Evolutionary conservation across 73 alveolate species (phyloP), one percentile per base, ranked within the genome.

Genomic region (Paramecium pentaurelia): DNA sequence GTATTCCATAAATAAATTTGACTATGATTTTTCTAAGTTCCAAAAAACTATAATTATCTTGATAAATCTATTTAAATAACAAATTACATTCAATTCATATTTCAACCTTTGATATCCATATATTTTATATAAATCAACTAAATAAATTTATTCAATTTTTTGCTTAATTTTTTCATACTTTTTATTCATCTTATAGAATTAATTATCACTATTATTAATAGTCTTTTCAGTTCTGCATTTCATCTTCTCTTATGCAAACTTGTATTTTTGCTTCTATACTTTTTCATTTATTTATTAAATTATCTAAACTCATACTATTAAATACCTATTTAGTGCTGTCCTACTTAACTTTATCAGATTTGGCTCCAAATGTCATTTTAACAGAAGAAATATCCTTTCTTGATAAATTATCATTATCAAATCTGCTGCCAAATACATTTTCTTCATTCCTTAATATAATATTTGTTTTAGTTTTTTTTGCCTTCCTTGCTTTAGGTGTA

Each of bases 61-160:
- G 84, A 64, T 64, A 64, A 27, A 64, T 64, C 84, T 64, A 64
- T 64, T 64, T 64, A 64, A 64, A 34, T 32, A 64, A 64, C 1
- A 64, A 64, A 64, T 64, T 64, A 64, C 84, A 64, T 64, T 64
- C 84, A 64, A 8, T 64, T 64, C 84, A 27, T 64, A 64, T 64
- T 25, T 14, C 27, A 64, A 64, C 30, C 84, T 64, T 42, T 64
- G 8, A 34, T 64, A 64, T 6, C 84, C 84, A 64, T 64, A 64
- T 12, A 64, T 64, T 64, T 64, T 64, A 64, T 64, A 64, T 28
- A 64, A 32, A 34, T 64, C 84, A 32, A 64, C 51, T 12, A 34
- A 64, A 64, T 64, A 64, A 28, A 11, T 34, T 64, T 20, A 64
- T 32, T 28, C 51, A 64, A 51, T 64, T 12, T 64, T 20, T 28